Conservation (phyloP, 1,284 basidiomycete species). For the Irpex lacteus region DNA sequence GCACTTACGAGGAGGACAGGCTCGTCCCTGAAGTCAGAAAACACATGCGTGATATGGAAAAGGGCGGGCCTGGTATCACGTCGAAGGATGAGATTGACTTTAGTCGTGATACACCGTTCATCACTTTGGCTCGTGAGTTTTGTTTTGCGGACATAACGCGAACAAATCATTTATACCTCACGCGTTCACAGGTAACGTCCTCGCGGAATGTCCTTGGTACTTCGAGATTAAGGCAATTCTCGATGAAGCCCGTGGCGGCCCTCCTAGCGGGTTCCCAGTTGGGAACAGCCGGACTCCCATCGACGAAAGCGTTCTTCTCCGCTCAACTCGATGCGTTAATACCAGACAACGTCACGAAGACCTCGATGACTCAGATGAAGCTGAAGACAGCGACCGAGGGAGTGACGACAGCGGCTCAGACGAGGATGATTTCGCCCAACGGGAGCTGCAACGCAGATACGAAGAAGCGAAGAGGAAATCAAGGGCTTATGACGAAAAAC, state of each 20-base stretch:
- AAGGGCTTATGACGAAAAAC: not conserved
- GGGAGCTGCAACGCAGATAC: too few species aligned
- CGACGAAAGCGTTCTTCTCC: not conserved
- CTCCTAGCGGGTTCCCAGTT: not conserved
- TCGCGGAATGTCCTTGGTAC: not conserved
- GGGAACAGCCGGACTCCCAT: not conserved
- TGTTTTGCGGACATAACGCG: not conserved
- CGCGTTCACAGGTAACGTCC: not conserved
- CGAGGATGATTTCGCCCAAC: not conserved
- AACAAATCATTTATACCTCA: not conserved
- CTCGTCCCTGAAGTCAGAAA: not conserved
- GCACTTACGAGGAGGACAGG: not conserved
- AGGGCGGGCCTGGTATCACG: not conserved
- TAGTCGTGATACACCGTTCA: not conserved
- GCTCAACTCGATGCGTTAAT: not conserved
- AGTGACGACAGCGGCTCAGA: not conserved
- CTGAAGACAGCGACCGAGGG: not conserved
- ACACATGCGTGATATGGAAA: not conserved
- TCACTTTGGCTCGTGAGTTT: not conserved
- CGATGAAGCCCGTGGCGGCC: not conserved
- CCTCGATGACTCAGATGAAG: not conserved
- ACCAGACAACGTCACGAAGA: not conserved
- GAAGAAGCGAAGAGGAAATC: not conserved
- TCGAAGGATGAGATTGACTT: constrained; percentile 1
- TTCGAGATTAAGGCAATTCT: not conserved